These are phyloP conservation scores for Miamiensis avidus DNA, from an alignment of 169 alveolate genomes.

Conservation along the genomic window DNA sequence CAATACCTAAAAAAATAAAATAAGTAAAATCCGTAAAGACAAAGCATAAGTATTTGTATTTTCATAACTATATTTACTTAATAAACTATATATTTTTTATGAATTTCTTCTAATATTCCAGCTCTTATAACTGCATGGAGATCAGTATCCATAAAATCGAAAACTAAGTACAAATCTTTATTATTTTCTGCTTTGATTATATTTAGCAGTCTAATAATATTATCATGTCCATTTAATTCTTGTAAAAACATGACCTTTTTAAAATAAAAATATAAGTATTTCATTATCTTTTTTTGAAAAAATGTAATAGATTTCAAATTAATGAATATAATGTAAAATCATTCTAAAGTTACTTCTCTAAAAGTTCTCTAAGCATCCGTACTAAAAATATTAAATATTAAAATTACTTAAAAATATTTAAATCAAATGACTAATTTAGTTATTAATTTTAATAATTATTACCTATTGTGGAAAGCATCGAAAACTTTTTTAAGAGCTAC, in stretches of 20 bases:
- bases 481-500: conserved; percentile 62
- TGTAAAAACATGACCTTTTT: conserved; percentile 27
- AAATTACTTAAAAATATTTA: conserved; percentile 2
- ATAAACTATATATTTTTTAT: conserved; percentile 74
- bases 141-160: conserved; percentile 99
- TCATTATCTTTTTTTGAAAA: not conserved
- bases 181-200: conserved; percentile 50
- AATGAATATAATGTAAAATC: not conserved
- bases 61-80: not conserved
- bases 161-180: conserved; percentile 92
- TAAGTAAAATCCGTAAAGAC: too few species aligned
- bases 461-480: conserved; percentile 53
- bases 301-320: too few species aligned
- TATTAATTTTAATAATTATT: conserved; percentile 5
- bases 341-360: conserved; percentile 52
- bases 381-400: conserved; percentile 2
- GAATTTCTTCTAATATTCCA: conserved; percentile 96
- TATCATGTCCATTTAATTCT: conserved; percentile 56
- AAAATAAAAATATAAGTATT: too few species aligned
- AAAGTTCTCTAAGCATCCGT: conserved; percentile 70
- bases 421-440: not conserved
- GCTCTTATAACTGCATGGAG: conserved; percentile 99
- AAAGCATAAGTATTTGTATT: too few species aligned
- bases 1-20: conserved; percentile 54
- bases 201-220: conserved; percentile 43